A percentile compares a stretch with the other conserved stretches of the same genome.
Conservation (phyloP, 305 asterid species). For the Fraxinus albicans region DNA sequence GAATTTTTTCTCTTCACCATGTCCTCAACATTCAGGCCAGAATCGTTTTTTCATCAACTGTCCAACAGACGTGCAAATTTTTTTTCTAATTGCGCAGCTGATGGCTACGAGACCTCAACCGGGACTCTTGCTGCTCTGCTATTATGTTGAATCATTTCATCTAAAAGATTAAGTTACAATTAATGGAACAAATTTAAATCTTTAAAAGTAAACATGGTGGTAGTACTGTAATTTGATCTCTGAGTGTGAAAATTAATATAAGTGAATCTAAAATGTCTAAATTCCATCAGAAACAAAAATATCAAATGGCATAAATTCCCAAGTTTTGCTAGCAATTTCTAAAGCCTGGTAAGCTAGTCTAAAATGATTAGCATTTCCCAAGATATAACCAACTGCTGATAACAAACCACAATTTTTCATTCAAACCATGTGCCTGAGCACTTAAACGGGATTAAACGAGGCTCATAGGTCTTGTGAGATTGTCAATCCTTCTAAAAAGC, state of each 20-base stretch:
- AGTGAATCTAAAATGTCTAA: background rate
- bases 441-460: background rate
- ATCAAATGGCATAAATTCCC: background rate
- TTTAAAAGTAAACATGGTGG: background rate
- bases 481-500: background rate
- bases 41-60: background rate
- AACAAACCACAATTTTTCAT: background rate
- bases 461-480: background rate
- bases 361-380: background rate
- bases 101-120: background rate
- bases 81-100: background rate
- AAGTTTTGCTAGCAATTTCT: background rate
- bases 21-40: background rate
- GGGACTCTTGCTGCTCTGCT: background rate
- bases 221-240: background rate
- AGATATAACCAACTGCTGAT: background rate
- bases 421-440: background rate
- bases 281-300: background rate
- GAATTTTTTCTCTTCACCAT: background rate
- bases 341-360: background rate
- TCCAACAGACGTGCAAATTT: background rate
- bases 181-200: background rate
- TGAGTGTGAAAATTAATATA: background rate
- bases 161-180: background rate
- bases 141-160: background rate